Evolutionary conservation across 306 rosid genomes (phyloP), one percentile per base, ranked within the genome.

Genomic region (Cyamopsis tetragonoloba): DNA sequence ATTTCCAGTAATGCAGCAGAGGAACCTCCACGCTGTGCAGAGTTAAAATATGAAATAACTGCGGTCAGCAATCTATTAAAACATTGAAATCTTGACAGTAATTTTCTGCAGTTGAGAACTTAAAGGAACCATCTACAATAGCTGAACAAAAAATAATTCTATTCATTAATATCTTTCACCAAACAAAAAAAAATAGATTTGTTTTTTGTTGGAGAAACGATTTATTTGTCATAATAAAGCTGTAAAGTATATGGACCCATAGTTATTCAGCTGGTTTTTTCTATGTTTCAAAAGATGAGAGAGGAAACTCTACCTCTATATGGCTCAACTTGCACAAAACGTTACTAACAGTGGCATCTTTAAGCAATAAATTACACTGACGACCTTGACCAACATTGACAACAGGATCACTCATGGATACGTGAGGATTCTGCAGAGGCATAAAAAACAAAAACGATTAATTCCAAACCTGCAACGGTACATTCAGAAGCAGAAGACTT

Each of bases 361-460:
- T 88, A 66, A 95, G 79, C 31, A 85, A 73, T 77, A 95, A 82
- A 85, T 86, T 81, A 81, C 99, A 90, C 7, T 79, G 89, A 46
- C 79, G 84, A 64, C 95, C 72, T 83, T 88, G 96, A 76, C 99
- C 99, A 54, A 88, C 95, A 6, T 88, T 83, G 85, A 81, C 88
- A 41, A 58, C 51, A 70, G 83, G 63, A 53, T 81, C 85, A 7
- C 50, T 79, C 70, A 95, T 71, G 71, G 35, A 4, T 51, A 70
- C 50, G 75, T 95, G 97, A 68, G 88, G 97, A 57, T 86, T 90
- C 99, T 95, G 95, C 68, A 71, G 78, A 82, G 73, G 58, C 51
- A 79, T 39, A 31, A 58, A 42, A 6, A 72, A 56, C n/a, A 70
- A 76, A 22, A 51, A 27, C n/a, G 37, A 77, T 78, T 50, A 83